phyloP scores from a whole-genome alignment of 2,329 filamentous ascomycete genomes.

The Fusarium cicatricum region DNA sequence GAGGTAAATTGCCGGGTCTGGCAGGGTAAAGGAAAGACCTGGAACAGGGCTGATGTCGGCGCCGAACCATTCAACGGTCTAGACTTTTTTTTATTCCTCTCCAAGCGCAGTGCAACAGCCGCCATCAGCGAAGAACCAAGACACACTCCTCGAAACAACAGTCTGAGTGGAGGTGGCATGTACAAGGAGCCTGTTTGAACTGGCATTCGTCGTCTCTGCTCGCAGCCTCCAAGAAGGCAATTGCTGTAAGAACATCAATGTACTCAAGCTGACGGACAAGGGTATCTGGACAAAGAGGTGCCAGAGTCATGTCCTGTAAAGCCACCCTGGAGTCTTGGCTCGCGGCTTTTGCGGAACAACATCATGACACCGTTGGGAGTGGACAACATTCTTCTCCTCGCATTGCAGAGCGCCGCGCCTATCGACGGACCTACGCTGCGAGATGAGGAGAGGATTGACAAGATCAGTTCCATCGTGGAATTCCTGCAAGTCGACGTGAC shows the following conservation, averaged over 20 bases:
- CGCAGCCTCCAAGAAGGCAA: conserved; percentile 5
- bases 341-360: conserved; percentile 24
- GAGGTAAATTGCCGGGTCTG: conserved; percentile 32
- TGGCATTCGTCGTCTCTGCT: conserved; percentile 9
- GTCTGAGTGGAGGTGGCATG: background rate
- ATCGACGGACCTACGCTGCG: background rate
- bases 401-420: no score
- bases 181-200: background rate
- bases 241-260: conserved; percentile 1
- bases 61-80: conserved; percentile 30
- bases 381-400: no score
- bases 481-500: conserved; percentile 16
- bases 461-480: conserved; percentile 13
- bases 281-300: conserved; percentile 1
- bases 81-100: conserved; percentile 28
- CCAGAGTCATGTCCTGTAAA: conserved; percentile 25
- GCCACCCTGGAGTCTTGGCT: conserved; percentile 29
- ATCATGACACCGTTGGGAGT: conserved; percentile 15
- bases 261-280: conserved; percentile 5
- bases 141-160: background rate
- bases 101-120: conserved; percentile 2
- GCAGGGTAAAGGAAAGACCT: conserved; percentile 15
- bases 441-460: background rate
- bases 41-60: conserved; percentile 33
- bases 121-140: conserved; percentile 8